A percentile compares a stretch with the other conserved stretches of the same genome.
These are phyloP conservation scores for Vitis hybrid DNA, from an alignment of 177 flowering plant genomes.

Conservation along the genomic window DNA sequence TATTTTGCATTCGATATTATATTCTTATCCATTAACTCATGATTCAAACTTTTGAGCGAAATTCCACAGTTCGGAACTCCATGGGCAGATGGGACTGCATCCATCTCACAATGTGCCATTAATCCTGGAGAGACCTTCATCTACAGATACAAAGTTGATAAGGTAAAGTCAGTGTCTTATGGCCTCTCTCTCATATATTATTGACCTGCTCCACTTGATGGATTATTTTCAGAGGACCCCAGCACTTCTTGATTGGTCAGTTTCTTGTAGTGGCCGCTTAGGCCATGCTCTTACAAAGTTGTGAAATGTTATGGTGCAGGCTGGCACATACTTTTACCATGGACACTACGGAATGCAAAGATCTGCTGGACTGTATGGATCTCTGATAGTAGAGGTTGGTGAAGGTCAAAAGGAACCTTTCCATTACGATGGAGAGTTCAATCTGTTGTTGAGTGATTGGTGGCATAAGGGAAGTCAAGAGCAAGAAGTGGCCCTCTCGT, in stretches of 20 bases:
- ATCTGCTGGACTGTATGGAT: slow-evolving; percentile 86
- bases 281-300: too few species aligned
- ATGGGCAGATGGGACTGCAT: slow-evolving; percentile 98
- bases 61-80: slow-evolving; percentile 64
- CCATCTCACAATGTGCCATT: slow-evolving; percentile 80
- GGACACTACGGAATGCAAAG: slow-evolving; percentile 96
- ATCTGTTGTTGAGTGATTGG: slow-evolving; percentile 78
- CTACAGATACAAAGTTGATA: slow-evolving; percentile 75
- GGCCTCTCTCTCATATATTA: neutral
- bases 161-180: slow-evolving; percentile 35
- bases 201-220: neutral
- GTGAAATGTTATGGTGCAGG: slow-evolving; percentile 36
- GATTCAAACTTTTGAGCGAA: neutral
- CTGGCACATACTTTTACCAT: slow-evolving; percentile 91
- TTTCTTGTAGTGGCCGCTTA: too few species aligned
- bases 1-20: neutral
- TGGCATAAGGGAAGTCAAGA: slow-evolving; percentile 58
- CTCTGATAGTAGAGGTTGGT: slow-evolving; percentile 70
- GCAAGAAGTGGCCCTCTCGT: slow-evolving; percentile 63
- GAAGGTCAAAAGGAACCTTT: slow-evolving; percentile 72
- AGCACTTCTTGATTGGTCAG: too few species aligned
- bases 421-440: slow-evolving; percentile 75
- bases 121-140: slow-evolving; percentile 79
- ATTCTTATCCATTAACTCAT: neutral
- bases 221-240: neutral